Conservation (phyloP, 306 rosid genomes). For the Acacia melanoxylon region DNA sequence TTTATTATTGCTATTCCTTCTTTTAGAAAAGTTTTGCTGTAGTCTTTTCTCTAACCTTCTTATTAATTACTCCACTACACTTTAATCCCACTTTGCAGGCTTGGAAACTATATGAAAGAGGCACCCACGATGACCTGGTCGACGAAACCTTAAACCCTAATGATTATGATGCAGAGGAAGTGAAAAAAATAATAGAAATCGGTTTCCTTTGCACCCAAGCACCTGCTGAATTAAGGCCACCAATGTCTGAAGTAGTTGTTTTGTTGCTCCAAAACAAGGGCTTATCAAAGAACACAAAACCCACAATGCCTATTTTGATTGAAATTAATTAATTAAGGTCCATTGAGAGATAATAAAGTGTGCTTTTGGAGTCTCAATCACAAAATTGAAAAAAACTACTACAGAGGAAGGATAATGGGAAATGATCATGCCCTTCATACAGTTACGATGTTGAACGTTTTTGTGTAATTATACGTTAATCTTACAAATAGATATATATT, state of each 20-base stretch:
- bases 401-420: neutral
- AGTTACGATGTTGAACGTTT: neutral
- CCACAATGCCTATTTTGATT: neutral
- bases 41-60: neutral
- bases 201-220: neutral
- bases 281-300: neutral
- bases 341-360: constrained; percentile 27
- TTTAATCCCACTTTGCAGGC: neutral
- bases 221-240: neutral
- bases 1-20: no score
- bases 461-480: no score
- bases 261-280: neutral
- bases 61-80: neutral
- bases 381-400: no score
- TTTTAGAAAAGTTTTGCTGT: neutral
- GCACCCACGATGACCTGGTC: constrained; percentile 39
- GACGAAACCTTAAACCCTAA: constrained; percentile 47
- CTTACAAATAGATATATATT: no score
- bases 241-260: neutral
- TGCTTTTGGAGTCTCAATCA: neutral
- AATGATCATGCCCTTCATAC: neutral
- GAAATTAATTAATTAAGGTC: neutral
- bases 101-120: constrained; percentile 31
- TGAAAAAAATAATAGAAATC: neutral
- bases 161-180: constrained; percentile 46